Evolutionary conservation across 1,139 yeast species (phyloP), one percentile per base, ranked within the genome.

Genomic region (Casaregolazyma lundiana): DNA sequence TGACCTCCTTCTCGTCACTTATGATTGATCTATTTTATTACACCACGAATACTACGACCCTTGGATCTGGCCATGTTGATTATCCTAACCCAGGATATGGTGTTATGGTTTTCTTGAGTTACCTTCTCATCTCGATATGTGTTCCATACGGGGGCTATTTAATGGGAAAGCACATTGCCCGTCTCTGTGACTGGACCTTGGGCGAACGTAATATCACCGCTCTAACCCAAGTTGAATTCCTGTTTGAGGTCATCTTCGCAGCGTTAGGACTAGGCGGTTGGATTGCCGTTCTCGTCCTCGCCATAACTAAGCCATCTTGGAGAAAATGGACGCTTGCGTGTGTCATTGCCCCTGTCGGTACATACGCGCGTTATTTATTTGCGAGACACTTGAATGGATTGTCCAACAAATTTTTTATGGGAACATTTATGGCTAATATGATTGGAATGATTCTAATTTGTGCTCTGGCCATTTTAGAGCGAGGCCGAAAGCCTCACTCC

Each of bases 1-100:
- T 84, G 38, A 86, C 97, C 1, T 85, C 97, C 0, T 88, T 87
- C 57, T 84, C 96, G 3, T 71, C 92, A 0, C 70, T 84, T 52
- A 72, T 88, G 35, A 58, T 82, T 11, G 92, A 84, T 52, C 65
- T 77, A 3, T 84, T 86, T 58, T 70, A 72, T 40, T 81, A 1
- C 73, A 81, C 61, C 60, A 15, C 44, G 11, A 77, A 1, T 58
- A 60, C 39, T 19, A 32, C 20, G 35, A 24, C n/a, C n/a, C 60
- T 61, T 35, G 69, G 61, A 30, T 46, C 49, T 22, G 46, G 41
- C 13, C 38, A 47, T 11, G 59, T 59, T 35, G 47, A 58, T n/a
- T 75, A 76, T 52, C 85, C 86, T 0, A 81, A 79, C 53, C 70
- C 78, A 4, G 96, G 88, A 0, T 88, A 87, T 62, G 95, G 96